These are phyloP conservation scores for Calendula officinalis DNA, from an alignment of 129 eudicot species.

Conservation along the genomic window DNA sequence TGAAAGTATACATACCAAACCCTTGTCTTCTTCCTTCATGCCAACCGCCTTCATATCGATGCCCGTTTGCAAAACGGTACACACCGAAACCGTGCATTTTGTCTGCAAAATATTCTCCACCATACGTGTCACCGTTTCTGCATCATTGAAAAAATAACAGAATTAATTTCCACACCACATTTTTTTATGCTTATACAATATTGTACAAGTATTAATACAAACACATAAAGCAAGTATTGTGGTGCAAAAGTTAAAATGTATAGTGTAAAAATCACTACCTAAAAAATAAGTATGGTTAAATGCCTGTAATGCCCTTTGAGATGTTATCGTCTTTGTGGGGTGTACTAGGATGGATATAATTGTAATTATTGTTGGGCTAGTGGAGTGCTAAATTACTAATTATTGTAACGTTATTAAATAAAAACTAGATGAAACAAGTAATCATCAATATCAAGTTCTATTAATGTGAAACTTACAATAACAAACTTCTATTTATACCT, in stretches of 20 bases:
- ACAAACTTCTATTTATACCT: not conserved
- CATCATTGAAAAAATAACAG: too few species aligned
- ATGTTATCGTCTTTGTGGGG: slow-evolving; percentile 10
- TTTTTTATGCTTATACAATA: too few species aligned
- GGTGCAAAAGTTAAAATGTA: not conserved
- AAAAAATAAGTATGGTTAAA: not conserved
- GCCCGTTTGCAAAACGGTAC: slow-evolving; percentile 83
- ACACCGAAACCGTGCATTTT: slow-evolving; percentile 86
- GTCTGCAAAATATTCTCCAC: slow-evolving; percentile 89
- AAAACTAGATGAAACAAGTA: slow-evolving; percentile 16
- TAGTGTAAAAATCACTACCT: not conserved
- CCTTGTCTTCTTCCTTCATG: slow-evolving; percentile 96
- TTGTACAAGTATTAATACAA: not conserved
- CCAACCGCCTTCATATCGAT: slow-evolving; percentile 85
- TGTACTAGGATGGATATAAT: not conserved
- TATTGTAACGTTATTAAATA: slow-evolving; percentile 18
- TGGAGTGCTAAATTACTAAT: slow-evolving; percentile 26
- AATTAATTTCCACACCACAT: too few species aligned
- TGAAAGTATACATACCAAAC: slow-evolving; percentile 78
- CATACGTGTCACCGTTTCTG: slow-evolving; percentile 85
- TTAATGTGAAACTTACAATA: slow-evolving; percentile 8
- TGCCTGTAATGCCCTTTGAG: not conserved
- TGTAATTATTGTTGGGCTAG: not conserved
- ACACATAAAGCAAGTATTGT: not conserved
- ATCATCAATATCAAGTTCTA: slow-evolving; percentile 10